Conservation (phyloP, 2,329 filamentous ascomycete species). For the Botrytis porri region DNA sequence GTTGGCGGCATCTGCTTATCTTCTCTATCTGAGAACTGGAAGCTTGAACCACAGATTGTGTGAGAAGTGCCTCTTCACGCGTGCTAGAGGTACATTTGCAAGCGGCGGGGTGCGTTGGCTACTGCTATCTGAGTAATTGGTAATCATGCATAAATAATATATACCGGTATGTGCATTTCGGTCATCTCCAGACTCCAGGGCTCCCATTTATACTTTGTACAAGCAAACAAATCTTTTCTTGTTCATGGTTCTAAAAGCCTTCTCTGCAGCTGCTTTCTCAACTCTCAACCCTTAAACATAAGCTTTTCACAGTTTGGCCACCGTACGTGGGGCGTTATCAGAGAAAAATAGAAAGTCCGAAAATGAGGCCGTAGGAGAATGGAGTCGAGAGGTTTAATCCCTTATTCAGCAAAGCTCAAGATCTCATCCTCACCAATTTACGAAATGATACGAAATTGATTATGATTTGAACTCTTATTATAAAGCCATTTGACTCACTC, state of each 20-base stretch:
- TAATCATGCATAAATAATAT: not conserved
- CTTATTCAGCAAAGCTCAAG: not conserved
- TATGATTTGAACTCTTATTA: not conserved
- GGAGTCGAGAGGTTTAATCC: not conserved
- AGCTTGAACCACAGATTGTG: not conserved
- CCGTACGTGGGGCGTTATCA: conserved; percentile 35
- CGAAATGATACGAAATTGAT: conserved; percentile 8
- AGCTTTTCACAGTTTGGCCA: not conserved
- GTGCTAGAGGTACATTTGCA: not conserved
- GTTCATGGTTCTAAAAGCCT: not conserved
- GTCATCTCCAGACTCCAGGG: too few species aligned
- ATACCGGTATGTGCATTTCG: too few species aligned
- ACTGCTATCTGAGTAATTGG: not conserved
- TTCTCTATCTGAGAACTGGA: not conserved
- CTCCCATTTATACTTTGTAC: not conserved
- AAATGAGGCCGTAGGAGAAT: conserved; percentile 25
- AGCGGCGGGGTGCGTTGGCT: not conserved
- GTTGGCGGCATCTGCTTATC: not conserved
- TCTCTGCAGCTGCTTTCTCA: not conserved
- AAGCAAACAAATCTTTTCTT: not conserved
- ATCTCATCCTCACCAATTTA: not conserved
- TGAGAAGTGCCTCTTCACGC: not conserved
- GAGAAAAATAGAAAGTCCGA: conserved; percentile 31
- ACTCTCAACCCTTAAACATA: not conserved
- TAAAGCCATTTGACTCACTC: conserved; percentile 6